A percentile compares a stretch with the other conserved stretches of the same genome.
Evolutionary conservation across 2,329 filamentous ascomycete species (phyloP).

Genomic region (Cladosporium cucumerinum): DNA sequence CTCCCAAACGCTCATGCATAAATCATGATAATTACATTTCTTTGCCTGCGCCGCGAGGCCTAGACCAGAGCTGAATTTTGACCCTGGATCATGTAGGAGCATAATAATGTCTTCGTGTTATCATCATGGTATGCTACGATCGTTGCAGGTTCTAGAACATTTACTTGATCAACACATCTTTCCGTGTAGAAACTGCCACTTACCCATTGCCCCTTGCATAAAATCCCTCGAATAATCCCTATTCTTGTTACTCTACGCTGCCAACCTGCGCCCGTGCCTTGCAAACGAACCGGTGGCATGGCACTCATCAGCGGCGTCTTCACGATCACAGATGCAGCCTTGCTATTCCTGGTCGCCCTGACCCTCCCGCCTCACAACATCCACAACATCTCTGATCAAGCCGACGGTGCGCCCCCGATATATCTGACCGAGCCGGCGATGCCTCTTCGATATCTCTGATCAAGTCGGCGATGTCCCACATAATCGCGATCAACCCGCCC

Average conservation of each 20-base stretch:
- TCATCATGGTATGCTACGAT: no score
- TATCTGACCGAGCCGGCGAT: background rate
- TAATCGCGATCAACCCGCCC: background rate
- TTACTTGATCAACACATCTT: background rate
- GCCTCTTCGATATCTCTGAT: background rate
- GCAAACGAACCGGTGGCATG: background rate
- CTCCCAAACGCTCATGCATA: background rate
- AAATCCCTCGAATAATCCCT: no score
- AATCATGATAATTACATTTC: no score
- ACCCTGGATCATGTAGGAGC: background rate
- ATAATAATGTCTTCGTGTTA: background rate
- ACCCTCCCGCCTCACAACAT: background rate
- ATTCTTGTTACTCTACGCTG: no score
- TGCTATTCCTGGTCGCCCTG: background rate
- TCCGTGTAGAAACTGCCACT: no score
- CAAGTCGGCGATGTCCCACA: background rate
- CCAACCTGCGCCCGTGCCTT: no score
- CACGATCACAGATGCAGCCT: background rate
- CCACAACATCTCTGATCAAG: background rate
- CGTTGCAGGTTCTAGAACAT: background rate
- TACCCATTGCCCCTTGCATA: no score
- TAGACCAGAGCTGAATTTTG: background rate
- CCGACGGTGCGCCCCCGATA: background rate
- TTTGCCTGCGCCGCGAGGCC: no score
- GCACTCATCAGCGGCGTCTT: background rate